Percentiles rank a stretch among this genome's conserved stretches.
phyloP scores from a whole-genome alignment of 2,329 filamentous ascomycete genomes.

The Fusarium secorum region DNA sequence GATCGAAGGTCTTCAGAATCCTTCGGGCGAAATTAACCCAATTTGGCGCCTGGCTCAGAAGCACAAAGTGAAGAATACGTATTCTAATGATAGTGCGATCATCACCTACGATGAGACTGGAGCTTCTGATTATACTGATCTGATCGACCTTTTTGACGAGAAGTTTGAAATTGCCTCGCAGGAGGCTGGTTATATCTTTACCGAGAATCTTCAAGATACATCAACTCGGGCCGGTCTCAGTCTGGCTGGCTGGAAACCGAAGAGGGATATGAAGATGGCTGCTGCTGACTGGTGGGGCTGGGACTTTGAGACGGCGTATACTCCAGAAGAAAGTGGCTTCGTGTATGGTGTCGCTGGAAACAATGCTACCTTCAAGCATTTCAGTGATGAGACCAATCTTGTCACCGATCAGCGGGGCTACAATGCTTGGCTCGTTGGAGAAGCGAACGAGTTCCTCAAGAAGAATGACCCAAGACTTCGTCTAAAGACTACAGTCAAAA shows the following conservation, averaged over 20 bases:
- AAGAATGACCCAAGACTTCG: slow-evolving; percentile 63
- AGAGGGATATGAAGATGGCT: slow-evolving; percentile 56
- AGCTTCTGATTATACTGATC: slow-evolving; percentile 55
- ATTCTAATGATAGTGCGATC: slow-evolving; percentile 66
- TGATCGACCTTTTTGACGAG: slow-evolving; percentile 60
- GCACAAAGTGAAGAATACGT: slow-evolving; percentile 62
- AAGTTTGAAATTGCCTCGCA: slow-evolving; percentile 56
- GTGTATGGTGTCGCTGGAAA: slow-evolving; percentile 63
- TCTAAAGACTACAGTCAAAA: slow-evolving; percentile 65
- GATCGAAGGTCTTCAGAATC: slow-evolving; percentile 50
- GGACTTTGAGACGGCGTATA: slow-evolving; percentile 66
- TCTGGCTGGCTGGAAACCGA: slow-evolving; percentile 69
- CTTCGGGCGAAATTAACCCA: slow-evolving; percentile 55
- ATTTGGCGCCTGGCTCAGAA: slow-evolving; percentile 70
- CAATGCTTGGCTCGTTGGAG: slow-evolving; percentile 61
- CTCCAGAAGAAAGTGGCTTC: slow-evolving; percentile 63
- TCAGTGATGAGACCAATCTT: slow-evolving; percentile 66
- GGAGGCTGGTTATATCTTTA: slow-evolving; percentile 65
- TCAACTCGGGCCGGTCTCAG: slow-evolving; percentile 67
- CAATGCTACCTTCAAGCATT: slow-evolving; percentile 70
- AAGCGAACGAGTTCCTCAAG: slow-evolving; percentile 65
- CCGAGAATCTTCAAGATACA: slow-evolving; percentile 67
- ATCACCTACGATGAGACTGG: slow-evolving; percentile 65
- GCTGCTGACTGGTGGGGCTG: slow-evolving; percentile 64
- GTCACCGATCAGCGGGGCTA: slow-evolving; percentile 69